Conservation (phyloP, 305 asterid species). For the Solanum hybrid region DNA sequence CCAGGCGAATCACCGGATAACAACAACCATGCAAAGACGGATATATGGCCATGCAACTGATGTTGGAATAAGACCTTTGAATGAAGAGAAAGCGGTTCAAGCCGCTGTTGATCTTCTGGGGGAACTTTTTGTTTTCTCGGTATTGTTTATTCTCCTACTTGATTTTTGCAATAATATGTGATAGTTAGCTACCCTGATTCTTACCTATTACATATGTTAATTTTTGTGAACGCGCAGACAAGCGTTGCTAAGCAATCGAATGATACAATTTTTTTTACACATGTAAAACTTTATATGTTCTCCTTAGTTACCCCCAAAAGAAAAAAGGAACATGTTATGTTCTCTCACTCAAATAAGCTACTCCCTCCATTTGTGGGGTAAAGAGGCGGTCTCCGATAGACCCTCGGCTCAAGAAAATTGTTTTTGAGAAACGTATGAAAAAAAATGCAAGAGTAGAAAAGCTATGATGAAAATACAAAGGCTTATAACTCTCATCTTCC, state of each 20-base stretch:
- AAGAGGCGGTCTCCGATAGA: background rate
- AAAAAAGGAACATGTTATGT: background rate
- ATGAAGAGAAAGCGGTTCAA: constrained; percentile 89
- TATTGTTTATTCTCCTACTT: constrained; percentile 18
- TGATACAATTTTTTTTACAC: background rate
- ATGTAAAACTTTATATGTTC: background rate
- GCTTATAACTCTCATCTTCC: background rate
- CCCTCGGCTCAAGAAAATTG: background rate
- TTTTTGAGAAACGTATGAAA: background rate
- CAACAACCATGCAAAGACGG: constrained; percentile 77
- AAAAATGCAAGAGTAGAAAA: background rate
- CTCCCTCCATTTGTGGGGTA: background rate
- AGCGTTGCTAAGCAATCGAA: background rate
- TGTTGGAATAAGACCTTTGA: constrained; percentile 69
- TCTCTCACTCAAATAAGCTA: background rate
- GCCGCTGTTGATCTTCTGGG: constrained; percentile 76
- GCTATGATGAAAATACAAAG: background rate
- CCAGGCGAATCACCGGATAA: constrained; percentile 67
- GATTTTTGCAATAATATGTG: background rate
- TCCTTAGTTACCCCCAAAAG: background rate
- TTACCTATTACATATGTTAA: background rate
- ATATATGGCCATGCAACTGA: constrained; percentile 65
- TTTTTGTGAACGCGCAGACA: background rate
- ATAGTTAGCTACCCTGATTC: background rate
- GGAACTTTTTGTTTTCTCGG: constrained; percentile 64